These are phyloP conservation scores for Rhizophagus sp. DNA, from an alignment of 192 early-diverging fungal species.

Conservation along the genomic window DNA sequence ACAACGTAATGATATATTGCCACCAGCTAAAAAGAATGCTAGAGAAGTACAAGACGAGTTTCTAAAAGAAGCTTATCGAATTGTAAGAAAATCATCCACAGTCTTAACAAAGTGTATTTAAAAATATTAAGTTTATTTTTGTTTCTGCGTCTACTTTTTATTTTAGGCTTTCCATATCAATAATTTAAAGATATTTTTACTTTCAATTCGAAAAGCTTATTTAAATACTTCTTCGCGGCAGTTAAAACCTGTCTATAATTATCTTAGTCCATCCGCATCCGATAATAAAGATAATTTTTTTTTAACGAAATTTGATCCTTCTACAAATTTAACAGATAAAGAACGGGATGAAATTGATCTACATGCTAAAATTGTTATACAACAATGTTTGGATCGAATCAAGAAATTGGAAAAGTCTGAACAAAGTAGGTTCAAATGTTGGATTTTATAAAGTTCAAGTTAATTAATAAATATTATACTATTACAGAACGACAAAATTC, in stretches of 20 bases:
- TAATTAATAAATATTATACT: slow-evolving; percentile 4
- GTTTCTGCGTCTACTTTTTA: neutral
- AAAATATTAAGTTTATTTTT: neutral
- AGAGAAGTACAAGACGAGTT: slow-evolving; percentile 43
- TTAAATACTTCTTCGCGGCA: slow-evolving; percentile 42
- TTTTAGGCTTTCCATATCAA: slow-evolving; percentile 44
- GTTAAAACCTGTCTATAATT: slow-evolving; percentile 18
- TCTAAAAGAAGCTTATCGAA: slow-evolving; percentile 63
- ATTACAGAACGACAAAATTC: slow-evolving; percentile 18
- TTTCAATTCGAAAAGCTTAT: slow-evolving; percentile 57
- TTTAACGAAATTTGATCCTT: neutral
- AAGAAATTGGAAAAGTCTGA: slow-evolving; percentile 57
- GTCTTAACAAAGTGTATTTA: no score
- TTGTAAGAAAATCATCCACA: slow-evolving; percentile 38
- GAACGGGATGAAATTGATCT: slow-evolving; percentile 72
- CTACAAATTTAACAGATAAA: slow-evolving; percentile 52
- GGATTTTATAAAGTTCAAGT: neutral
- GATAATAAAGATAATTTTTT: neutral
- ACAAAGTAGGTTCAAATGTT: slow-evolving; percentile 25
- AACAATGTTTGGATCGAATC: slow-evolving; percentile 58
- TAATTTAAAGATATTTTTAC: slow-evolving; percentile 50
- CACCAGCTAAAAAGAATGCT: slow-evolving; percentile 18
- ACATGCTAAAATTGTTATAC: slow-evolving; percentile 58
- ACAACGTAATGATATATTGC: neutral
- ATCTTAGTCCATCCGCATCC: slow-evolving; percentile 27